Conservation (phyloP, 352 stramenopile genomes). For the Phytophthora fragariae region DNA sequence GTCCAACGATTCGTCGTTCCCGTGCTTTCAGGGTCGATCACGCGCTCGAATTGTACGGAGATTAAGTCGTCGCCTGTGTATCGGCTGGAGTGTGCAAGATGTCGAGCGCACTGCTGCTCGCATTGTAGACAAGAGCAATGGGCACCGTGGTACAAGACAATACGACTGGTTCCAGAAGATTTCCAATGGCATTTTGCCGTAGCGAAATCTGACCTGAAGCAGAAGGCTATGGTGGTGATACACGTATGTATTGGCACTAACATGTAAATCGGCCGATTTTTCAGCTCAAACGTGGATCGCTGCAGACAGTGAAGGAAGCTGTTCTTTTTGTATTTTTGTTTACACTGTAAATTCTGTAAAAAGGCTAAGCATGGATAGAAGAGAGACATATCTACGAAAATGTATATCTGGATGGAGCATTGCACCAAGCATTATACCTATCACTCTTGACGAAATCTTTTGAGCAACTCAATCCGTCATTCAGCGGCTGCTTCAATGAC, state of each 20-base stretch:
- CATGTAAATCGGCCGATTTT: background rate
- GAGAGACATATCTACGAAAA: background rate
- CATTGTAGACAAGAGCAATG: slow-evolving; percentile 81
- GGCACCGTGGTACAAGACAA: slow-evolving; percentile 80
- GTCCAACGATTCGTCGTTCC: slow-evolving; percentile 93
- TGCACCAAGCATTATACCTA: background rate
- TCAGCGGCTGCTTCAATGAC: slow-evolving; percentile 21
- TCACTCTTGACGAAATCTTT: background rate
- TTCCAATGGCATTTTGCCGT: slow-evolving; percentile 83
- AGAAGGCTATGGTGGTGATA: background rate
- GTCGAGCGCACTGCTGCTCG: slow-evolving; percentile 60
- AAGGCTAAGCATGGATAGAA: background rate
- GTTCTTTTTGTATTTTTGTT: background rate
- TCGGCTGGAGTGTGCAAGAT: slow-evolving; percentile 59
- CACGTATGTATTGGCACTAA: background rate
- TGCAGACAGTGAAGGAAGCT: background rate
- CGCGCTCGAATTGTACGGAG: slow-evolving; percentile 53
- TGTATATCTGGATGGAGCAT: background rate
- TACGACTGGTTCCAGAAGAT: slow-evolving; percentile 91
- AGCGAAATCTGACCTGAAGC: slow-evolving; percentile 2
- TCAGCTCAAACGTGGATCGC: too few species aligned
- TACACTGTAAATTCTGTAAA: slow-evolving; percentile 4
- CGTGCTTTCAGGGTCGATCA: slow-evolving; percentile 87
- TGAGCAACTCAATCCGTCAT: background rate
- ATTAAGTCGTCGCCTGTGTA: slow-evolving; percentile 65